Evolutionary conservation across 2,329 filamentous ascomycete genomes (phyloP).

Genomic region (Annulohypoxylon truncatum): DNA sequence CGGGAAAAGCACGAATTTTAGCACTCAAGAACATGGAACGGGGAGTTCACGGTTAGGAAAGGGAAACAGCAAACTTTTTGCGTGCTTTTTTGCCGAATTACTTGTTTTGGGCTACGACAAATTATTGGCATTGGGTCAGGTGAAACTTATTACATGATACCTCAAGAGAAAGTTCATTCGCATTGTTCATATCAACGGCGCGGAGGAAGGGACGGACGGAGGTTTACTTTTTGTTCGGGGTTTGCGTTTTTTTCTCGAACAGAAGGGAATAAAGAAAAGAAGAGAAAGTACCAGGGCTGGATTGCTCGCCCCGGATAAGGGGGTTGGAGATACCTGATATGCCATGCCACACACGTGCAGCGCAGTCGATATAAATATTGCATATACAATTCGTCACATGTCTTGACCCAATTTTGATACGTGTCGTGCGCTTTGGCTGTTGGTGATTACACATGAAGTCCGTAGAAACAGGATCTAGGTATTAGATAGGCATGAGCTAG

Average conservation of each 20-base stretch:
- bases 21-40: slow-evolving; percentile 32
- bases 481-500: not conserved
- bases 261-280: slow-evolving; percentile 4
- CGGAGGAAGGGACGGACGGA: slow-evolving; percentile 3
- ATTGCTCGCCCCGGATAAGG: slow-evolving; percentile 16
- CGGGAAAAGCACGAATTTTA: slow-evolving; percentile 27
- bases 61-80: slow-evolving; percentile 22
- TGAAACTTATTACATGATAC: slow-evolving; percentile 41
- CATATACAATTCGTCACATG: slow-evolving; percentile 5
- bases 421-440: not conserved
- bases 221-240: slow-evolving; percentile 12
- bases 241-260: not conserved
- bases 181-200: slow-evolving; percentile 29
- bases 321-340: slow-evolving; percentile 26
- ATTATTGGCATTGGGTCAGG: slow-evolving; percentile 41
- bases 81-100: slow-evolving; percentile 6
- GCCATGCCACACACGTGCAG: slow-evolving; percentile 25
- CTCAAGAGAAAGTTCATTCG: slow-evolving; percentile 37
- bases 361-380: slow-evolving; percentile 30
- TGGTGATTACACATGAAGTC: not conserved
- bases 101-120: slow-evolving; percentile 39
- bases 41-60: slow-evolving; percentile 39
- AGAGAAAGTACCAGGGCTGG: slow-evolving; percentile 22
- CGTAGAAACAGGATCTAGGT: not conserved
- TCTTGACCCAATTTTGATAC: not conserved